Conservation (phyloP, 2,329 filamentous ascomycete genomes). For the Microcyclosporella mali region DNA sequence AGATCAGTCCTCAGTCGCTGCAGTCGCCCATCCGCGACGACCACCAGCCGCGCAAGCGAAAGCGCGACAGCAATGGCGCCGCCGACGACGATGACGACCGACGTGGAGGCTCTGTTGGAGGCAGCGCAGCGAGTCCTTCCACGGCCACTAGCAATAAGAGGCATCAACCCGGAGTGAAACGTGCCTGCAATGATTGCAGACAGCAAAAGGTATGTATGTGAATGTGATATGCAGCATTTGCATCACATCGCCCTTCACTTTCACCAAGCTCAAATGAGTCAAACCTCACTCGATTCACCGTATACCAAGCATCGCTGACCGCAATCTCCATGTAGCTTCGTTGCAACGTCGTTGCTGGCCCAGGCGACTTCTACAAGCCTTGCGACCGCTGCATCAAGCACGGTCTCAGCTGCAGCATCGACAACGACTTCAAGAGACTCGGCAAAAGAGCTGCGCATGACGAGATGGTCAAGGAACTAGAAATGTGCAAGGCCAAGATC, state of each 20-base stretch:
- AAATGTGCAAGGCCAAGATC: conserved; percentile 42
- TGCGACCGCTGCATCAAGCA: conserved; percentile 74
- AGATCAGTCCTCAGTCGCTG: conserved; percentile 15
- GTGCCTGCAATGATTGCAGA: conserved; percentile 77
- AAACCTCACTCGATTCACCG: too few relatives aligned
- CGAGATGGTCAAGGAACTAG: conserved; percentile 80
- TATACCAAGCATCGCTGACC: not conserved
- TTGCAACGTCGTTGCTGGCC: conserved; percentile 77
- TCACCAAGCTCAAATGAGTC: not conserved
- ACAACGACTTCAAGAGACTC: conserved; percentile 79
- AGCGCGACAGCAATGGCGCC: conserved; percentile 13
- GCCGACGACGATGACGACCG: conserved; percentile 13
- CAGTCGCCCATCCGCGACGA: conserved; percentile 10
- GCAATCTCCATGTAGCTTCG: conserved; percentile 51
- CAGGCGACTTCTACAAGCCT: conserved; percentile 54
- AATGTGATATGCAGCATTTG: conserved; percentile 7
- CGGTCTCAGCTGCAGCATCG: conserved; percentile 77
- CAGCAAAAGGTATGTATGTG: conserved; percentile 67
- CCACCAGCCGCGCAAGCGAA: conserved; percentile 15
- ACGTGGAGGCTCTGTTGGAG: conserved; percentile 13
- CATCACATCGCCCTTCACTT: conserved; percentile 5
- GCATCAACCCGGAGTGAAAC: conserved; percentile 53
- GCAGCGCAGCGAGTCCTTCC: conserved; percentile 15
- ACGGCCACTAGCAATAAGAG: conserved; percentile 15
- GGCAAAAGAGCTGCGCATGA: conserved; percentile 77